A percentile compares a stretch with the other conserved stretches of the same genome.
Conservation (phyloP, 805 yeast genomes). For the Myxozyma udenii region DNA sequence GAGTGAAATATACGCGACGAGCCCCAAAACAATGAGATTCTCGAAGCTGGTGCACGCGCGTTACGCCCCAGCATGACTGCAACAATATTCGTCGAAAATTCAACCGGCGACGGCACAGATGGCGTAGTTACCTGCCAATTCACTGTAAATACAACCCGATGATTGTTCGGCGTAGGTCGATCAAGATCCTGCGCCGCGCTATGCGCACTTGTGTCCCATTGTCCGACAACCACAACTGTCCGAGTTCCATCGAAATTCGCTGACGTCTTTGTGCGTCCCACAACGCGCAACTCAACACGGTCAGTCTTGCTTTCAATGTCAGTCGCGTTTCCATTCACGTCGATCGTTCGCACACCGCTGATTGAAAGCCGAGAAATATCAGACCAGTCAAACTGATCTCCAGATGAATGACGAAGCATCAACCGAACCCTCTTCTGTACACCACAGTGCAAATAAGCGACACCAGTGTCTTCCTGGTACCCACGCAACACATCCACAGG, state of each 20-base stretch:
- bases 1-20: constrained; percentile 16
- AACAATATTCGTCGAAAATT: constrained; percentile 21
- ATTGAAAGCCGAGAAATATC: constrained; percentile 16
- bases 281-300: constrained; percentile 17
- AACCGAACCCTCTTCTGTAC: constrained; percentile 25
- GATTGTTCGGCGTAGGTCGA: constrained; percentile 23
- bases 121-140: constrained; percentile 25
- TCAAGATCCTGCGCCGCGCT: constrained; percentile 15
- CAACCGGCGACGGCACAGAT: constrained; percentile 17
- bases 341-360: constrained; percentile 11
- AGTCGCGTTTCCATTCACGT: neutral
- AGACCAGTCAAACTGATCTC: constrained; percentile 26
- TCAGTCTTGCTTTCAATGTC: constrained; percentile 12
- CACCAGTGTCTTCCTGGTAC: constrained; percentile 16
- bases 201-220: constrained; percentile 33
- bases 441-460: constrained; percentile 17
- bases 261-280: constrained; percentile 19
- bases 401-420: constrained; percentile 25
- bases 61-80: constrained; percentile 16
- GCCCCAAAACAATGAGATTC: constrained; percentile 13
- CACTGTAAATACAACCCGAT: constrained; percentile 20
- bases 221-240: constrained; percentile 26
- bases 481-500: constrained; percentile 19
- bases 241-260: constrained; percentile 31
- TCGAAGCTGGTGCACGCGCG: constrained; percentile 16